Evolutionary conservation across 441 rosid species (phyloP).

Genomic region (Erodium chrysanthum): DNA sequence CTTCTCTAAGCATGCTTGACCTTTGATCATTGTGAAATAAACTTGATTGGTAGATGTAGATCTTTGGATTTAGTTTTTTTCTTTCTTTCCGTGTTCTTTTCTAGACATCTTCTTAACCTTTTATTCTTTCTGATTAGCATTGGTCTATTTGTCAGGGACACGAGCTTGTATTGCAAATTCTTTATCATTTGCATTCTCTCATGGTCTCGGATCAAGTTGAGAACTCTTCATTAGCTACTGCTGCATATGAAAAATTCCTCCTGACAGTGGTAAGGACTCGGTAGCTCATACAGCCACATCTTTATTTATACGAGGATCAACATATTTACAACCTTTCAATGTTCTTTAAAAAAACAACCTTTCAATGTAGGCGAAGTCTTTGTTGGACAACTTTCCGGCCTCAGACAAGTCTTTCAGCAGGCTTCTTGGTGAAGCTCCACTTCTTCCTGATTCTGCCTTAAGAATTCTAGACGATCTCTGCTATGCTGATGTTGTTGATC

Average conservation of each 20-base stretch:
- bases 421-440: slow-evolving; percentile 93
- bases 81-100: background rate
- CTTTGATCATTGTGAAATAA: background rate
- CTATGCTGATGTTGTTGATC: slow-evolving; percentile 52
- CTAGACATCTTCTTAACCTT: background rate
- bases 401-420: slow-evolving; percentile 93
- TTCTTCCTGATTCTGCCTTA: slow-evolving; percentile 68
- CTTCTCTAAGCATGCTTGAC: background rate
- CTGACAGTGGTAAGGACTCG: slow-evolving; percentile 62
- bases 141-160: slow-evolving; percentile 63
- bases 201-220: slow-evolving; percentile 38
- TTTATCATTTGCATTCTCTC: slow-evolving; percentile 78
- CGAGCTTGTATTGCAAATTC: slow-evolving; percentile 75
- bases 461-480: slow-evolving; percentile 78
- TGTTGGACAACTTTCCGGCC: slow-evolving; percentile 83
- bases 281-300: slow-evolving; percentile 15
- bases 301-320: slow-evolving; percentile 19
- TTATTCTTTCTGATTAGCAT: slow-evolving; percentile 7
- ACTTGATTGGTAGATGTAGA: slow-evolving; percentile 1
- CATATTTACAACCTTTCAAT: slow-evolving; percentile 27
- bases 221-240: slow-evolving; percentile 38
- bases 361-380: slow-evolving; percentile 65
- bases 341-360: no score
- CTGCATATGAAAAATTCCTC: slow-evolving; percentile 70
- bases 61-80: background rate